Percentiles rank a stretch among this genome's conserved stretches.
phyloP scores from a whole-genome alignment of 1,284 basidiomycete genomes.

The Marasmius tenuissimus region DNA sequence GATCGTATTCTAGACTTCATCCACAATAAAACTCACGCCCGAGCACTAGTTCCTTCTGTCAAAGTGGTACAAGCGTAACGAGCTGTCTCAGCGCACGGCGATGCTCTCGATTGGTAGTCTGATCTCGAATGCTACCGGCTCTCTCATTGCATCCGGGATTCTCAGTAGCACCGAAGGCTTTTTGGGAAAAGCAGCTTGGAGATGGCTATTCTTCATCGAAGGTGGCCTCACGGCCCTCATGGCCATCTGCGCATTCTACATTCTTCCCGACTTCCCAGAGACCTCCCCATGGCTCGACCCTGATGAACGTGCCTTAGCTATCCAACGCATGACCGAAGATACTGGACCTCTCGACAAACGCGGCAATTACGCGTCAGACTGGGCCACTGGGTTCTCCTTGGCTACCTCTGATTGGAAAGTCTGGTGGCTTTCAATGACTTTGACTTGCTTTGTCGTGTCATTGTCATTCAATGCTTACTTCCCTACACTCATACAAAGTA shows the following conservation, averaged over 20 bases:
- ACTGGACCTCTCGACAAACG: conserved; percentile 48
- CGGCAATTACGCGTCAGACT: conserved; percentile 29
- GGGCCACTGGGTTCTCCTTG: conserved; percentile 45
- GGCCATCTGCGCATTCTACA: conserved; percentile 59
- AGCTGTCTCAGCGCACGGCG: conserved; percentile 72
- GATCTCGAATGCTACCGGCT: conserved; percentile 82
- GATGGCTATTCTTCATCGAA: conserved; percentile 81
- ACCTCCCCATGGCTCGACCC: conserved; percentile 60
- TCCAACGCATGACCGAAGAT: conserved; percentile 74
- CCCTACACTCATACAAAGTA: conserved; percentile 66
- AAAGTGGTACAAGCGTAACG: conserved; percentile 70
- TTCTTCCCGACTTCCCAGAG: conserved; percentile 78
- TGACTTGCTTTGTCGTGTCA: conserved; percentile 47
- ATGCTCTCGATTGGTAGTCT: conserved; percentile 72
- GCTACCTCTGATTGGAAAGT: conserved; percentile 74
- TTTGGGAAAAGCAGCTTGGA: conserved; percentile 75
- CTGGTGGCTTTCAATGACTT: conserved; percentile 65
- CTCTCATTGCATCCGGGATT: conserved; percentile 77
- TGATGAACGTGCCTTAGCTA: conserved; percentile 65
- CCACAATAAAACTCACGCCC: conserved; percentile 15
- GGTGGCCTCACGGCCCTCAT: conserved; percentile 67
- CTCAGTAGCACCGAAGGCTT: conserved; percentile 69
- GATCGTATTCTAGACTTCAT: background rate
- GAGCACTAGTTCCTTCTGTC: conserved; percentile 54
- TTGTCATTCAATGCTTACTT: conserved; percentile 68